Conservation (phyloP, 1,284 basidiomycete species). For the Cryptococcus sp. region DNA sequence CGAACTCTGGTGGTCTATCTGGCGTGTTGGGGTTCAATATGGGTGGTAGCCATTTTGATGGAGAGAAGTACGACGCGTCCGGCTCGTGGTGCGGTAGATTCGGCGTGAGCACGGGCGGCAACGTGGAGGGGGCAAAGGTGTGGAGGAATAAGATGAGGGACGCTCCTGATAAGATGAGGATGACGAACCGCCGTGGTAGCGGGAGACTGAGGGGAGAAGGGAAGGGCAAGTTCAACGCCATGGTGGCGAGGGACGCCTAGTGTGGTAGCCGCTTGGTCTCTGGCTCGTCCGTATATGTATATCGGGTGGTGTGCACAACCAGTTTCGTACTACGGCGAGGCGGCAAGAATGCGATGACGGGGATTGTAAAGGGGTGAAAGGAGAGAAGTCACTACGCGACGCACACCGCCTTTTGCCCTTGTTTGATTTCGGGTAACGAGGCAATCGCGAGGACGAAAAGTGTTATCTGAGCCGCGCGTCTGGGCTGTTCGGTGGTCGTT, state of each 20-base stretch:
- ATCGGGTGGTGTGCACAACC: no score
- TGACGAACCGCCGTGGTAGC: constrained; percentile 37
- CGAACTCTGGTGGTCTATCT: constrained; percentile 43
- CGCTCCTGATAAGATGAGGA: constrained; percentile 31
- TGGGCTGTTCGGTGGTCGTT: no score
- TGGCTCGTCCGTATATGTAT: no score
- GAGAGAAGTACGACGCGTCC: constrained; percentile 40
- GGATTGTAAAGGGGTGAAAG: no score
- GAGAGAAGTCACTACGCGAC: neutral
- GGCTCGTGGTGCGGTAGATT: constrained; percentile 38
- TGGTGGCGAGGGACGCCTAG: constrained; percentile 9
- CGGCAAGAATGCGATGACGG: no score
- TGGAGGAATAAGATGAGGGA: constrained; percentile 43
- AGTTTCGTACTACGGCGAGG: no score
- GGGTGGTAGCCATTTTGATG: constrained; percentile 47
- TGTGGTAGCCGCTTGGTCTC: no score
- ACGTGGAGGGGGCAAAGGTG: constrained; percentile 39
- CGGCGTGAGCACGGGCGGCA: constrained; percentile 41
- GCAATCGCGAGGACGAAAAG: no score
- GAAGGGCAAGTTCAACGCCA: constrained; percentile 34
- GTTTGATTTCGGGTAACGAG: no score
- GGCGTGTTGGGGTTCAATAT: constrained; percentile 37
- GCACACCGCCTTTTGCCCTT: no score
- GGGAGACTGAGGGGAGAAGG: constrained; percentile 32
- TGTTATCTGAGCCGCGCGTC: no score